Evolutionary conservation across 768 basidiomycete genomes (phyloP), one percentile per base, ranked within the genome.

Genomic region (Tubosaeta sp.): DNA sequence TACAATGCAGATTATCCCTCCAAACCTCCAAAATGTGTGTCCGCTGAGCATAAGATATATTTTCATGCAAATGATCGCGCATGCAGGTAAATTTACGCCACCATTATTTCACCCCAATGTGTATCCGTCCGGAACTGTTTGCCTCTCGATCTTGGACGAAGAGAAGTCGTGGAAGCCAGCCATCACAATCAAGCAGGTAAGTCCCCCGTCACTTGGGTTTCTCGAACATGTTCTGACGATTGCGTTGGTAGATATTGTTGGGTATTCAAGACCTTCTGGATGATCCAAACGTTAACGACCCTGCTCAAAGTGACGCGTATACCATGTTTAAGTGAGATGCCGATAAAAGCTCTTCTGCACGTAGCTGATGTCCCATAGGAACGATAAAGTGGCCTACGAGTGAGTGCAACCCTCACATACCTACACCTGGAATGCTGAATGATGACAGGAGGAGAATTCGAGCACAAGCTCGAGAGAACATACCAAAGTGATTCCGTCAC

Each of bases 151-250:
- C 64, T 73, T 99, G 49, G 95, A 98, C 64, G 97, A 99, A 67
- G 97, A 99, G 72, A 98, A 99, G 69, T 87, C 86, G 1, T 99
- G 97, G 97, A 97, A 97, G 67, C 94, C 97, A 25, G 91, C 94
- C 7, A 97, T 99, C 61, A 98, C 97, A 2, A 94, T 99, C 73
- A 99, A 98, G 71, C 97, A 98, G 80, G 95, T 89, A 25, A 35
- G 72, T 58, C 32, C 50, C 41, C 54, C 12, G n/a, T 12, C 39
- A 31, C 34, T 12, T 22, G 13, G 48, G 29, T 19, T 3, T 35
- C 39, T 37, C 46, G 43, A 43, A 26, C 10, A 31, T 46, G 34
- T 35, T 39, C 33, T 34, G 33, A 50, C 10, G 17, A 12, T 19
- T 43, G 6, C 19, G 26, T 41, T 42, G 22, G 41, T 62, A 99